These are phyloP conservation scores for Kwoniella dendrophila DNA, from an alignment of 768 basidiomycete genomes.

Conservation along the genomic window DNA sequence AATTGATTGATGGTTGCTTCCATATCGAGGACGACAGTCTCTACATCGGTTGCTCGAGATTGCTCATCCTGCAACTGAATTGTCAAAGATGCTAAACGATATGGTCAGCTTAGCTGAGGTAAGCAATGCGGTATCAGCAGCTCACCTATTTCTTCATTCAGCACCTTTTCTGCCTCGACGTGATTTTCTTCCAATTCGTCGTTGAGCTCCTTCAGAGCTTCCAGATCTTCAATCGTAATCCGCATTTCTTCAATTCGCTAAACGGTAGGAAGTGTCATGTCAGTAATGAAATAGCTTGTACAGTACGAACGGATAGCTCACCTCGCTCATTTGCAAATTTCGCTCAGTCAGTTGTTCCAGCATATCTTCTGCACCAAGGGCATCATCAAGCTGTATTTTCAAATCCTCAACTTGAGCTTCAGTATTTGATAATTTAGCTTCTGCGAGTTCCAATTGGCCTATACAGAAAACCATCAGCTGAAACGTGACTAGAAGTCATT, in stretches of 20 bases:
- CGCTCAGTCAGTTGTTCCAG: conserved; percentile 92
- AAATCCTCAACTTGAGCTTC: conserved; percentile 91
- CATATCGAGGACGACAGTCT: conserved; percentile 79
- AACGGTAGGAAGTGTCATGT: not conserved
- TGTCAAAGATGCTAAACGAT: conserved; percentile 28
- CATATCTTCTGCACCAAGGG: conserved; percentile 93
- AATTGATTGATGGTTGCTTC: conserved; percentile 89
- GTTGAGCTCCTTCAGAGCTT: conserved; percentile 90
- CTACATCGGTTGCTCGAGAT: conserved; percentile 68
- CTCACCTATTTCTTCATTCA: conserved; percentile 86
- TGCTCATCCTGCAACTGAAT: conserved; percentile 68
- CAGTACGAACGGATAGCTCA: conserved; percentile 52
- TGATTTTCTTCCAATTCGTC: conserved; percentile 98
- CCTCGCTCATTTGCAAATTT: conserved; percentile 88
- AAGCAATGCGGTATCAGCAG: not conserved
- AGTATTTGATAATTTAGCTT: conserved; percentile 81
- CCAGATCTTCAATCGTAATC: conserved; percentile 91
- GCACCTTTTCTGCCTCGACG: conserved; percentile 83
- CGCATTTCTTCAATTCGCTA: conserved; percentile 99
- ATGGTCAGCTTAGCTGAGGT: not conserved
- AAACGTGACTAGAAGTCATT: conserved; percentile 18
- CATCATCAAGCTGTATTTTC: conserved; percentile 91
- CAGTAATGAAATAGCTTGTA: not conserved
- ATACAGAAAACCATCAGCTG: conserved; percentile 11
- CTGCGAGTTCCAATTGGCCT: conserved; percentile 78